These are phyloP conservation scores for Austroboletus novae-zelandiae DNA, from an alignment of 1,284 basidiomycete genomes.

Conservation along the genomic window DNA sequence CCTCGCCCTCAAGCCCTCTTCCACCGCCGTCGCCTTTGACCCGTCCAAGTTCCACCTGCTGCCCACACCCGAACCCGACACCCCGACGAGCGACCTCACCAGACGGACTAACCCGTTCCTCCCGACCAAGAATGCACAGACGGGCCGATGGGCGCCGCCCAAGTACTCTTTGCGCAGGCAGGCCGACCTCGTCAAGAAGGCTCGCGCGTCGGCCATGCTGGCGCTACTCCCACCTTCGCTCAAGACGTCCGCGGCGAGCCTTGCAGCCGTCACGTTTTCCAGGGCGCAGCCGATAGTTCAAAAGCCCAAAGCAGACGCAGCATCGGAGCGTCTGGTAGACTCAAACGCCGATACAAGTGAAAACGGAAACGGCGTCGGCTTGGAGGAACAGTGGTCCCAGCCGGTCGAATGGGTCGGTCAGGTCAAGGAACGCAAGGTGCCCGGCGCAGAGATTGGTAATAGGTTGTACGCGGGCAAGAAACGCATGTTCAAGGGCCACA, in stretches of 20 bases:
- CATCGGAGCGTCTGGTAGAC: background rate
- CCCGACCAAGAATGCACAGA: constrained; percentile 54
- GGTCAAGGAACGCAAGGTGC: constrained; percentile 44
- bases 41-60: constrained; percentile 21
- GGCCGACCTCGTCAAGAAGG: constrained; percentile 73
- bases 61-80: constrained; percentile 7
- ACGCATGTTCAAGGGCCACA: constrained; percentile 86
- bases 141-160: constrained; percentile 65
- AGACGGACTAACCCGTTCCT: constrained; percentile 62
- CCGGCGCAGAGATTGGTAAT: constrained; percentile 54
- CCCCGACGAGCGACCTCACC: constrained; percentile 9
- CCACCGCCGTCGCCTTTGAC: constrained; percentile 17
- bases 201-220: constrained; percentile 49
- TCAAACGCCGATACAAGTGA: constrained; percentile 3
- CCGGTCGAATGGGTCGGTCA: constrained; percentile 59
- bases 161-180: constrained; percentile 72
- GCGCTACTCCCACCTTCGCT: constrained; percentile 64
- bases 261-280: constrained; percentile 17
- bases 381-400: constrained; percentile 34
- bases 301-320: background rate
- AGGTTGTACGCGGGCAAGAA: constrained; percentile 69
- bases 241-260: constrained; percentile 39
- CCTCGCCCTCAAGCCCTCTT: constrained; percentile 31
- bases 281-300: constrained; percentile 17
- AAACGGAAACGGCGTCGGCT: no score